phyloP scores from a whole-genome alignment of 495 filamentous ascomycete genomes.

The Staphylotrichum longicolle region DNA sequence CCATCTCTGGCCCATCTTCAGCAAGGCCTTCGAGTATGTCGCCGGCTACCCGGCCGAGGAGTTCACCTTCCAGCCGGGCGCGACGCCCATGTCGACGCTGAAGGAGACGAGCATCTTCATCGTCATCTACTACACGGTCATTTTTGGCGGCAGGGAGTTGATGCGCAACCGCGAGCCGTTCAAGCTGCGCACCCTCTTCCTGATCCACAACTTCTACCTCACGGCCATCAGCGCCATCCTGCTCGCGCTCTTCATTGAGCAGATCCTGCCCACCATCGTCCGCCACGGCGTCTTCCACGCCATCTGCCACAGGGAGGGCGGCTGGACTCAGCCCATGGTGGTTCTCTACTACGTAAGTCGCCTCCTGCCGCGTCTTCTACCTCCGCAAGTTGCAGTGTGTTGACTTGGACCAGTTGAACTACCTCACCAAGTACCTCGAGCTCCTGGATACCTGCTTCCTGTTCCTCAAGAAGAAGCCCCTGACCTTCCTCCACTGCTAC shows the following conservation, averaged over 20 bases:
- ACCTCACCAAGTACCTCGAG: slow-evolving; percentile 81
- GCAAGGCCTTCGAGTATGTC: slow-evolving; percentile 70
- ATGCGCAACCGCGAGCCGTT: slow-evolving; percentile 69
- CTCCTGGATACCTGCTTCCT: slow-evolving; percentile 79
- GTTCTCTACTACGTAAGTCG: slow-evolving; percentile 73
- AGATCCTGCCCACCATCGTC: slow-evolving; percentile 65
- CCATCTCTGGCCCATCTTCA: slow-evolving; percentile 91
- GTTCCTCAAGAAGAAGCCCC: slow-evolving; percentile 83
- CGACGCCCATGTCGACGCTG: slow-evolving; percentile 69
- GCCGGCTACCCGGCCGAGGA: slow-evolving; percentile 70
- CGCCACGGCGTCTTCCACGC: slow-evolving; percentile 68
- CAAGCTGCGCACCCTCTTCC: slow-evolving; percentile 66
- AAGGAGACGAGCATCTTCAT: slow-evolving; percentile 62
- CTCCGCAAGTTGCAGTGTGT: slow-evolving; percentile 15
- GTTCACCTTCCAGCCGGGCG: slow-evolving; percentile 64
- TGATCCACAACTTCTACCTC: slow-evolving; percentile 78
- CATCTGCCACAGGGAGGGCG: slow-evolving; percentile 67
- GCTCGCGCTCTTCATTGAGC: slow-evolving; percentile 69
- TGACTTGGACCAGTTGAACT: slow-evolving; percentile 65
- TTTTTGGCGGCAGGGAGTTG: slow-evolving; percentile 70
- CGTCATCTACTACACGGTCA: slow-evolving; percentile 68
- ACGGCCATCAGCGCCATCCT: slow-evolving; percentile 67
- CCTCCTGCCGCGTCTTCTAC: not conserved
- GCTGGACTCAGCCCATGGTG: slow-evolving; percentile 76
- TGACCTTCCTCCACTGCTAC: slow-evolving; percentile 85